Base-by-base conservation (phyloP, 2,329 filamentous ascomycete species). In the Talaromyces sp. region DNA sequence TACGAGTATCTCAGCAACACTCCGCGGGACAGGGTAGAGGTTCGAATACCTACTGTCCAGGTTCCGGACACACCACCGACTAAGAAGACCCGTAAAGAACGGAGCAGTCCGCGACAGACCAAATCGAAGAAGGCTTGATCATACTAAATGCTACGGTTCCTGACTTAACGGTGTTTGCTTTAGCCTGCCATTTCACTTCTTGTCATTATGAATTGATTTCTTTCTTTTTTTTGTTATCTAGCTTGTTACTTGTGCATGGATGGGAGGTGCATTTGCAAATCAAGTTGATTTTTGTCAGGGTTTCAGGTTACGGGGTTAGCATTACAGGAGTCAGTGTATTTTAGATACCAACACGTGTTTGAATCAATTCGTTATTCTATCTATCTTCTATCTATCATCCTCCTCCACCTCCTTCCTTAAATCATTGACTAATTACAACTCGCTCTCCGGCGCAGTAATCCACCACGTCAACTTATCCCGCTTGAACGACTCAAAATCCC, bases 401-500 rank as follows among this genome's bases (percentile, higher is more conserved):
- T 33, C 19, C 3, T 35, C 19, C 22, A 25, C 25, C 9, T 8
- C 3, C 19, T 17, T 9, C 35, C 9, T 8, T 37, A 10, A 10
- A 37, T 6, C 27, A 31, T 5, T 31, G 7, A 31, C 9, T 37
- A 8, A 13, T 41, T 35, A 67, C 68, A 80, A 80, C 65, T 83
- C 80, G 19, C 76, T 78, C 67, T 82, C 80, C 37, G 75, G 75
- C 0, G 72, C 76, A 13, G 81, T 83, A 66, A 84, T 80, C 87
- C 87, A 89, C 69, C 80, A 79, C 58, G 76, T 73, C 83, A 90
- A 81, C 81, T 93, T 96, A 67, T 95, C 89, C 71, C 83, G 82
- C 67, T 89, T 87, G 74, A 97, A 98, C 68, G 90, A 87, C 57
- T 89, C 87, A 79, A 93, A 95, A 75, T 96, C 91, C 94, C 94